Evolutionary conservation across 2,329 filamentous ascomycete genomes (phyloP), one percentile per base, ranked within the genome.

Genomic region (Epichloe coenophiala): DNA sequence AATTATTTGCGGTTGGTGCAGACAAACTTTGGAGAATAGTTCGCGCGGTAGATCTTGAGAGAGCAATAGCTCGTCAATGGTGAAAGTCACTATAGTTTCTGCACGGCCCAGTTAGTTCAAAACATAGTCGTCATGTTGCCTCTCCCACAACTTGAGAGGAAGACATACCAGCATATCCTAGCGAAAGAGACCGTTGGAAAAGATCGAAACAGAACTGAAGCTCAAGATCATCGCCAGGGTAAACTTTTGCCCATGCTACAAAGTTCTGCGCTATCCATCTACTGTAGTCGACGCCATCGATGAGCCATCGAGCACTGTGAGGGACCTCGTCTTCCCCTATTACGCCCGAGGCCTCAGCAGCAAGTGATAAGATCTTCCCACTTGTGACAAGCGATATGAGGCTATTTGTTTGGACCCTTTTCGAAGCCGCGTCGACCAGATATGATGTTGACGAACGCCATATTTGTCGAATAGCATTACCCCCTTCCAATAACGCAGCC

Each of bases 241-340:
- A 64, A 50, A 50, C 57, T 44, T 56, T 63, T 42, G 60, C 65
- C 70, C 66, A 82, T 27, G 56, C 61, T 33, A 62, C 70, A 47
- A 93, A 71, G 60, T 82, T 86, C 13, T 65, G 66, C 2, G 81
- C 84, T 39, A 95, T 65, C 89, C 89, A 95, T 33, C 67, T 66
- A 12, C 78, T 76, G 66, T 86, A 95, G 17, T 74, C 63, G 27
- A 71, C 71, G 3, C 84, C 83, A 55, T 82, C 75, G 0, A 78
- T 73, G 36, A 87, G 60, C 86, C 88, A 94, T 12, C 56, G 55
- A 5, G 60, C 56, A 19, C 61, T 17, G 51, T 57, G 31, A 1
- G 48, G 47, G 2, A 57, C 36, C 1, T 58, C 57, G 17, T 68
- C 67, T 15, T 62, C 59, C 3, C 71, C 72, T 8, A 76, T 60